Evolutionary conservation across 2,329 filamentous ascomycete genomes (phyloP).

Genomic region (Sarocladiaceae sp.): DNA sequence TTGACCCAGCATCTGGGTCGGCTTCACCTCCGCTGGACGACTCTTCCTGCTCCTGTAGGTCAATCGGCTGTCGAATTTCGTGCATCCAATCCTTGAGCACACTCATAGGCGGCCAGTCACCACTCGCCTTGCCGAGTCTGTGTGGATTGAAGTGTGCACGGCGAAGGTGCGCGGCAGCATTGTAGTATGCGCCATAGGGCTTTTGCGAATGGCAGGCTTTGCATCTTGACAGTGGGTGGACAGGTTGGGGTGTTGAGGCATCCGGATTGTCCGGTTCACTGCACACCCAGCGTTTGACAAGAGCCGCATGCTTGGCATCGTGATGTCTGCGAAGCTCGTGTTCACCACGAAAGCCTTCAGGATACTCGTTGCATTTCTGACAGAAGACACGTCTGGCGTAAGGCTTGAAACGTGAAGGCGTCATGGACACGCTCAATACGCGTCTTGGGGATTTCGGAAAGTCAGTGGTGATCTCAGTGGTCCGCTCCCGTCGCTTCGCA

Average conservation of each 20-base stretch:
- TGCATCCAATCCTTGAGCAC: slow-evolving; percentile 58
- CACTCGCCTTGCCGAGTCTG: slow-evolving; percentile 51
- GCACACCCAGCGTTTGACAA: slow-evolving; percentile 54
- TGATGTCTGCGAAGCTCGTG: slow-evolving; percentile 75
- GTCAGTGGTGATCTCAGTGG: background rate
- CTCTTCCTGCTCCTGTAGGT: slow-evolving; percentile 36
- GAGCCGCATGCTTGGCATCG: slow-evolving; percentile 51
- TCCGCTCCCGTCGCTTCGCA: background rate
- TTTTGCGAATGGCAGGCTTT: slow-evolving; percentile 55
- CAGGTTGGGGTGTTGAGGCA: slow-evolving; percentile 37
- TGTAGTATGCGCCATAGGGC: slow-evolving; percentile 56
- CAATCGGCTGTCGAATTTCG: slow-evolving; percentile 49
- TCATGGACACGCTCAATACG: slow-evolving; percentile 37
- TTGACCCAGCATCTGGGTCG: slow-evolving; percentile 32
- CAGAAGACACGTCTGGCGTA: slow-evolving; percentile 69
- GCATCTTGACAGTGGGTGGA: slow-evolving; percentile 49
- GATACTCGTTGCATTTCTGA: slow-evolving; percentile 72
- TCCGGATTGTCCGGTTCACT: slow-evolving; percentile 40
- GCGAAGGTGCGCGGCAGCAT: slow-evolving; percentile 54
- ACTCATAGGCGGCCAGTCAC: slow-evolving; percentile 55
- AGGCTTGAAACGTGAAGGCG: slow-evolving; percentile 28
- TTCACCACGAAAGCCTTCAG: slow-evolving; percentile 84
- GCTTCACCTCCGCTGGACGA: slow-evolving; percentile 50
- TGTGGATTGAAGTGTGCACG: slow-evolving; percentile 55
- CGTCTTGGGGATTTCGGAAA: slow-evolving; percentile 34